These are phyloP conservation scores for Xeromyces bisporus DNA, from an alignment of 495 filamentous ascomycete species.

Conservation along the genomic window DNA sequence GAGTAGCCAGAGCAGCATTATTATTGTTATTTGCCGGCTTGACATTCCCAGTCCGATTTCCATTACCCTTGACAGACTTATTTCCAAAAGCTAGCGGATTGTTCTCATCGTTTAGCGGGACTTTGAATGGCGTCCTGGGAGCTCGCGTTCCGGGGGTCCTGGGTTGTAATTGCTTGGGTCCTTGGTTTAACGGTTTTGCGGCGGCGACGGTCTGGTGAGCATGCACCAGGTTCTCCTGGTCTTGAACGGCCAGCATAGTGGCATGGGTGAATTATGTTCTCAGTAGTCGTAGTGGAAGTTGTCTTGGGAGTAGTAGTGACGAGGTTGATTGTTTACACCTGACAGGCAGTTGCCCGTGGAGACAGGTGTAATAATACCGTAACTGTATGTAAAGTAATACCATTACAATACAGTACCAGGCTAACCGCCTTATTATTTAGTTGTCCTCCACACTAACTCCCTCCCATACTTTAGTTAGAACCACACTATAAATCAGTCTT, in stretches of 20 bases:
- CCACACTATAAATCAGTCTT: conserved; percentile 5
- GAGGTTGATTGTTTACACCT: conserved; percentile 4
- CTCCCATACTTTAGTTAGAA: conserved; percentile 13
- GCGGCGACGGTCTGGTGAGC: conserved; percentile 60
- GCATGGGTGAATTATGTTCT: too few relatives aligned
- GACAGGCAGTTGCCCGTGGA: conserved; percentile 39
- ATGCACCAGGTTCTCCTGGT: conserved; percentile 82
- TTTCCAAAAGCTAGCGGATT: conserved; percentile 40
- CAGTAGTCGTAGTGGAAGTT: too few relatives aligned
- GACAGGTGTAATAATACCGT: too few relatives aligned
- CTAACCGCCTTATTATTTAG: conserved; percentile 14
- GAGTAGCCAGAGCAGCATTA: conserved; percentile 69
- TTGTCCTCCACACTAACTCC: conserved; percentile 26
- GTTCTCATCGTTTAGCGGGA: conserved; percentile 82
- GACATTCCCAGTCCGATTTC: conserved; percentile 49
- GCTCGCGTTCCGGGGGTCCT: conserved; percentile 66
- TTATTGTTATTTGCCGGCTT: conserved; percentile 46
- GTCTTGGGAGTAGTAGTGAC: too few relatives aligned
- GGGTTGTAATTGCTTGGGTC: conserved; percentile 40
- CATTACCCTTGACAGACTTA: conserved; percentile 45
- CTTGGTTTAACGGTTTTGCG: conserved; percentile 61
- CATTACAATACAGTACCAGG: not conserved
- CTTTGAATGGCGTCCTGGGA: conserved; percentile 71
- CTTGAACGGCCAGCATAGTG: conserved; percentile 61
- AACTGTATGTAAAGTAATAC: too few relatives aligned